Evolutionary conservation across 1,284 basidiomycete genomes (phyloP).

Genomic region (Takashimella koratensis): DNA sequence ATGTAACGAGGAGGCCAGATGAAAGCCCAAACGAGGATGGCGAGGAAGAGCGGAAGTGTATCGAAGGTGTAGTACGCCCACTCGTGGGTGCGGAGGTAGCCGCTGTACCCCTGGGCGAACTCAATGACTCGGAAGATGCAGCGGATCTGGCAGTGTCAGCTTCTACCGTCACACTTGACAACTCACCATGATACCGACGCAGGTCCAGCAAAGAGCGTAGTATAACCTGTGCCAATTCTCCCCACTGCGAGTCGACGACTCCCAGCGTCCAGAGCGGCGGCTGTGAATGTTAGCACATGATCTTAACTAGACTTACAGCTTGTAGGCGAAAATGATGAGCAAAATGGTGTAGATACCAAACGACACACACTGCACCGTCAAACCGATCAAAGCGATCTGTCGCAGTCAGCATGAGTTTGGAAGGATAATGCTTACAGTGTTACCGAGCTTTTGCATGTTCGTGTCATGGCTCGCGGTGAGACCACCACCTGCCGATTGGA

Average conservation of each 20-base stretch:
- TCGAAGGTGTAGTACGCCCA: constrained; percentile 64
- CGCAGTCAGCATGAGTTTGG: background rate
- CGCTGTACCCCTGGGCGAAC: constrained; percentile 61
- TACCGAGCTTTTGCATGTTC: constrained; percentile 12
- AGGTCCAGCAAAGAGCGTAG: constrained; percentile 57
- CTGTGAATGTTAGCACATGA: constrained; percentile 3
- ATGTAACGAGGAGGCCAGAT: constrained; percentile 27
- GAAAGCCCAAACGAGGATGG: constrained; percentile 50
- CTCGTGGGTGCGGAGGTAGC: constrained; percentile 62
- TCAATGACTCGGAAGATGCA: constrained; percentile 65
- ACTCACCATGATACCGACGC: constrained; percentile 62
- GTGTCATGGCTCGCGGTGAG: constrained; percentile 27
- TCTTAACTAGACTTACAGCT: constrained; percentile 46
- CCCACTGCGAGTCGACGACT: background rate
- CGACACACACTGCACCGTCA: constrained; percentile 60
- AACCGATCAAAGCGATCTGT: constrained; percentile 60
- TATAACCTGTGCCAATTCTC: constrained; percentile 61
- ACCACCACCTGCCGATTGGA: constrained; percentile 55
- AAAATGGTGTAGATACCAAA: constrained; percentile 61
- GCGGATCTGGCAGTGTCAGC: constrained; percentile 52
- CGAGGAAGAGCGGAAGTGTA: constrained; percentile 57
- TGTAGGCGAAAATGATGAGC: constrained; percentile 58
- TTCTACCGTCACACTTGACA: constrained; percentile 9
- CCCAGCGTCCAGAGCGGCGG: constrained; percentile 13
- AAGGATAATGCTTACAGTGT: constrained; percentile 12